A percentile compares a stretch with the other conserved stretches of the same genome.
Conservation (phyloP, 2,329 filamentous ascomycete genomes). For the Lasiodiplodia citricola region DNA sequence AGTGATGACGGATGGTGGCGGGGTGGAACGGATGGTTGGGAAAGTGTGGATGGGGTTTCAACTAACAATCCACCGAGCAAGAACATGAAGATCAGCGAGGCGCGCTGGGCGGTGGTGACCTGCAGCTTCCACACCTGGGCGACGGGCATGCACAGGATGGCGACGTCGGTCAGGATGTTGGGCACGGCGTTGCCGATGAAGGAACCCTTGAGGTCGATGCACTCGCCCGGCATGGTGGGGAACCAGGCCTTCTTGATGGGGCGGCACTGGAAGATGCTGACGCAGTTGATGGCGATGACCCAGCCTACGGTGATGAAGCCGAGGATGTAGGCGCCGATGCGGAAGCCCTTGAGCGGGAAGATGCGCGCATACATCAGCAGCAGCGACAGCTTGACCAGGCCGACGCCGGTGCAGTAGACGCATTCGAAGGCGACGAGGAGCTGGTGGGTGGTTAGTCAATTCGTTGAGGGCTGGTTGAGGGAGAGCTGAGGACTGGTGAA, state of each 20-base stretch:
- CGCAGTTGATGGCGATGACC: slow-evolving; percentile 55
- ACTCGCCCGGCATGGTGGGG: slow-evolving; percentile 50
- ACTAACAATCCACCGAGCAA: slow-evolving; percentile 52
- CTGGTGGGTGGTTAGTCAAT: slow-evolving; percentile 32
- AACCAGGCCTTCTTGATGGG: slow-evolving; percentile 59
- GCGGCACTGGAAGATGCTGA: slow-evolving; percentile 60
- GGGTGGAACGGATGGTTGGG: too few species aligned
- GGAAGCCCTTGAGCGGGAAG: slow-evolving; percentile 54
- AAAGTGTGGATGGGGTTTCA: background rate
- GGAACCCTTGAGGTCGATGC: slow-evolving; percentile 56
- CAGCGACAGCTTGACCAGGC: slow-evolving; percentile 57
- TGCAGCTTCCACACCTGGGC: slow-evolving; percentile 54
- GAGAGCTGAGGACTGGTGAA: too few species aligned
- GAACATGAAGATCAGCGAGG: slow-evolving; percentile 53
- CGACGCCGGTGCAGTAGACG: slow-evolving; percentile 56
- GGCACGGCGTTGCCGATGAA: slow-evolving; percentile 59
- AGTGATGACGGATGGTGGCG: too few species aligned
- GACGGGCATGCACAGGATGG: slow-evolving; percentile 56
- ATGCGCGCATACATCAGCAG: slow-evolving; percentile 61
- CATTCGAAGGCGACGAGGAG: slow-evolving; percentile 56
- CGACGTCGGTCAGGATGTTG: slow-evolving; percentile 54
- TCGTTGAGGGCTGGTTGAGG: background rate
- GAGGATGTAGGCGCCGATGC: slow-evolving; percentile 49
- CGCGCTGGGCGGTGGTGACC: slow-evolving; percentile 49
- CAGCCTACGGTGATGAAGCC: slow-evolving; percentile 54